phyloP scores from a whole-genome alignment of 2,329 filamentous ascomycete genomes.

The Endocalyx cinctus region DNA sequence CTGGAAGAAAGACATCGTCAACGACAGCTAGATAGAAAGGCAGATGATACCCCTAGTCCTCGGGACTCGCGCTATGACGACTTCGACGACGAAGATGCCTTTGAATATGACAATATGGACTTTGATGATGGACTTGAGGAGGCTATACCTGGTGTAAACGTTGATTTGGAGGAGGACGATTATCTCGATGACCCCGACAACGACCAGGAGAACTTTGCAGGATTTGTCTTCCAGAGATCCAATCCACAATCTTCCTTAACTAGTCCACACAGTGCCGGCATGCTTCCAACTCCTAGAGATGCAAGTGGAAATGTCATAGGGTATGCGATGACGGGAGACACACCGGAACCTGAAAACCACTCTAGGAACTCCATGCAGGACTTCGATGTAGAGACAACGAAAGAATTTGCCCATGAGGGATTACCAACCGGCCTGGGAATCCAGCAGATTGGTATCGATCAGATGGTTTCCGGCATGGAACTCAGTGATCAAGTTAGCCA shows the following conservation, averaged over 20 bases:
- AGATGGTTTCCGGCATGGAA: too few species aligned
- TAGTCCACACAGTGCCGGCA: slow-evolving; percentile 44
- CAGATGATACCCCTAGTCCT: slow-evolving; percentile 30
- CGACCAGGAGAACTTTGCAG: slow-evolving; percentile 57
- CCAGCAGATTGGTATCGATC: too few species aligned
- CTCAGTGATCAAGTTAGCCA: too few species aligned
- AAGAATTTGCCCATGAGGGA: slow-evolving; percentile 12
- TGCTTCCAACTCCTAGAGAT: slow-evolving; percentile 52
- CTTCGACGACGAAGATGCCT: slow-evolving; percentile 57
- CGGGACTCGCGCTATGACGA: slow-evolving; percentile 56
- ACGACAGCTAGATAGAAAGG: slow-evolving; percentile 58
- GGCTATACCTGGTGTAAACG: slow-evolving; percentile 55
- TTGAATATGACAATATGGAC: slow-evolving; percentile 61
- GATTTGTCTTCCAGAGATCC: slow-evolving; percentile 54
- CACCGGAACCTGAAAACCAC: slow-evolving; percentile 24
- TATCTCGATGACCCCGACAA: slow-evolving; percentile 44
- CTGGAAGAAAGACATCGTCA: slow-evolving; percentile 70
- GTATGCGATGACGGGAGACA: slow-evolving; percentile 49
- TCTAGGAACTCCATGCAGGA: slow-evolving; percentile 6
- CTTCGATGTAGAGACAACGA: slow-evolving; percentile 4
- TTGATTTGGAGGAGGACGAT: slow-evolving; percentile 40
- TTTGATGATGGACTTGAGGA: slow-evolving; percentile 64
- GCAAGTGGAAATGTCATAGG: slow-evolving; percentile 51
- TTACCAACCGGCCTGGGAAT: slow-evolving; percentile 37
- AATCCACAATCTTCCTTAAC: slow-evolving; percentile 45